These are phyloP conservation scores for Trapa bicornis DNA, from an alignment of 345 rosid species.

Conservation along the genomic window DNA sequence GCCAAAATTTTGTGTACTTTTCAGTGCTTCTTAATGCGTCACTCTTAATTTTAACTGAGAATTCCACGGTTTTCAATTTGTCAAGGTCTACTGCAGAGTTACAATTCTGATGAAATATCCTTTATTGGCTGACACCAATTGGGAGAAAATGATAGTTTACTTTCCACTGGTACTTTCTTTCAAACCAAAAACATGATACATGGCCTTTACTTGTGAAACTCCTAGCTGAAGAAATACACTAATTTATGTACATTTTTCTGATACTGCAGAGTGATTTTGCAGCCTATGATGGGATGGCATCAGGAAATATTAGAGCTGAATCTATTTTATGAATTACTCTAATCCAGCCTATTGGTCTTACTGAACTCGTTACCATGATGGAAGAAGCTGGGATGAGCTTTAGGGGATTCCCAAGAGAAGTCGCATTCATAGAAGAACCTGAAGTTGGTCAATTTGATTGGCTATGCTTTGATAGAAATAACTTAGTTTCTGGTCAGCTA, in stretches of 20 bases:
- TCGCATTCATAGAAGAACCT: background rate
- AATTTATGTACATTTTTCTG: background rate
- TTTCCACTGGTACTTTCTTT: too few species aligned
- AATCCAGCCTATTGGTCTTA: background rate
- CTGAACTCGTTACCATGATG: background rate
- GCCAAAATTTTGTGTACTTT: background rate
- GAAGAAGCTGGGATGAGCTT: background rate
- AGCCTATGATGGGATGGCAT: background rate
- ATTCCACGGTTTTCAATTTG: background rate
- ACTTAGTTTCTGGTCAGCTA: slow-evolving; percentile 2
- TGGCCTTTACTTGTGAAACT: too few species aligned
- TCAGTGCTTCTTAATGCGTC: too few species aligned
- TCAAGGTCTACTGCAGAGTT: background rate
- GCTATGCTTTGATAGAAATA: background rate
- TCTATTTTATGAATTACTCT: background rate
- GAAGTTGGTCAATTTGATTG: too few species aligned
- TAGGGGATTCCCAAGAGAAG: background rate
- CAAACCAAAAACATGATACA: too few species aligned
- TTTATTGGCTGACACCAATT: background rate
- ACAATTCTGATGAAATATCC: background rate
- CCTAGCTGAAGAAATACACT: background rate
- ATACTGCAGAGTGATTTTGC: background rate
- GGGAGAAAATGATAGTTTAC: too few species aligned
- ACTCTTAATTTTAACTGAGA: too few species aligned
- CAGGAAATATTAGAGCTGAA: background rate